Evolutionary conservation across 192 early-diverging fungal genomes (phyloP), one percentile per base, ranked within the genome.

Genomic region (Umbelopsis sp.): DNA sequence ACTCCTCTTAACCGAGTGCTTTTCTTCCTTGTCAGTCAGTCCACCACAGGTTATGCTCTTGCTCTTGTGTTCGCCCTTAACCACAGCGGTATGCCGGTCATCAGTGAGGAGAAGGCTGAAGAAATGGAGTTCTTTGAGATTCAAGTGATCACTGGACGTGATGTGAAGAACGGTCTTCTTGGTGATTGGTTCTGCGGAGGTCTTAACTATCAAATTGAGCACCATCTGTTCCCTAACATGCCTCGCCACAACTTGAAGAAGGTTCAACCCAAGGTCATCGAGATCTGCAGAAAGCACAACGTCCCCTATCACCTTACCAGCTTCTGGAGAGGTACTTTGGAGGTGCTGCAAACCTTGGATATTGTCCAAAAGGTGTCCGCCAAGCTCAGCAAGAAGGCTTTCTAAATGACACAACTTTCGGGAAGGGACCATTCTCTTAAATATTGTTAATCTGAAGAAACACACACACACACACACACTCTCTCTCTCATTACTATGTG

Each of bases 61-160:
- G 90, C 91, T 23, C 71, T 89, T 65, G 91, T 93, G 8, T 93
- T 94, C 68, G 86, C 89, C 21, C 75, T 94, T 33, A 94, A 94
- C 78, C 93, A 94, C 80, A 91, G 88, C 78, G 93, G 93, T 64
- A 94, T 93, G 92, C 88, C 91, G n/a, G 81, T 94, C 27, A 89
- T 91, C 75, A 83, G 87, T 10, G 68, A 80, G 49, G 79, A 88
- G 48, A 82, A 92, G 73, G 80, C 89, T 50, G 76, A 83, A 16
- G 73, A 83, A 4, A 88, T 89, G 81, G 88, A 92, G 68, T 94
- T 93, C 71, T 93, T 88, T 72, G 82, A 87, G 65, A 86, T 92
- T 35, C 88, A 91, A 49, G 85, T 92, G 53, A 74, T 88, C n/a
- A 94, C 93, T 55, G 93, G 91, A 20, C 88, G 93, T 65, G 87